Conservation (phyloP, 164 flowering plant species). For the Amborella trichopoda region DNA sequence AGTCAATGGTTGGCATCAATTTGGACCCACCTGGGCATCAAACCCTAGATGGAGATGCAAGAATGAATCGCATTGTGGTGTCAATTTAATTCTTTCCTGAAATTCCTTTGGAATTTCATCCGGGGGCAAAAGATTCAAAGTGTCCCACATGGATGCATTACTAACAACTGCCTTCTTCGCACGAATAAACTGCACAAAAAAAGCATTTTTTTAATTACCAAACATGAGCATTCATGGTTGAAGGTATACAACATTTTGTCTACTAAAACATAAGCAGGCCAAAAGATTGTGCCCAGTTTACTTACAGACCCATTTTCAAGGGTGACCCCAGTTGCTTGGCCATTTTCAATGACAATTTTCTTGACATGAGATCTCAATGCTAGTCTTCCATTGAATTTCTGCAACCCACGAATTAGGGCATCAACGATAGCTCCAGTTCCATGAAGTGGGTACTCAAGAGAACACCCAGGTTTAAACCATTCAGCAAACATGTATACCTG, state of each 20-base stretch:
- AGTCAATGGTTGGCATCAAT: too few relatives aligned
- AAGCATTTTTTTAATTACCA: too few relatives aligned
- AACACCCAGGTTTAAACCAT: constrained; percentile 94
- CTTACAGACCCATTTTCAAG: constrained; percentile 76
- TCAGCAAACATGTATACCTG: constrained; percentile 99
- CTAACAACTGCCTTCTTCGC: constrained; percentile 95
- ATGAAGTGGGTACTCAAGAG: constrained; percentile 79
- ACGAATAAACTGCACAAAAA: constrained; percentile 72
- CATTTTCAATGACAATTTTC: constrained; percentile 65
- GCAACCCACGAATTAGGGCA: constrained; percentile 81
- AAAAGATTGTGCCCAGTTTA: constrained; percentile 1
- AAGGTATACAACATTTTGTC: not conserved
- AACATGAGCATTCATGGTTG: not conserved
- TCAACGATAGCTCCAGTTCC: constrained; percentile 79
- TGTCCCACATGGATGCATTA: constrained; percentile 99
- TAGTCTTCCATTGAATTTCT: constrained; percentile 78
- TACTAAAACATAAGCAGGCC: too few relatives aligned
- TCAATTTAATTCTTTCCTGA: constrained; percentile 33
- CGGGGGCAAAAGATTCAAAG: constrained; percentile 53
- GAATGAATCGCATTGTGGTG: constrained; percentile 91
- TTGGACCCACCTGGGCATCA: constrained; percentile 79
- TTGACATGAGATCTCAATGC: constrained; percentile 67
- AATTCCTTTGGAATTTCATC: constrained; percentile 57
- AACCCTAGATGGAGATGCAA: constrained; percentile 98
- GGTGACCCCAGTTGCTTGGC: constrained; percentile 68